phyloP scores from a whole-genome alignment of 768 basidiomycete genomes.

The Mycena amicta region DNA sequence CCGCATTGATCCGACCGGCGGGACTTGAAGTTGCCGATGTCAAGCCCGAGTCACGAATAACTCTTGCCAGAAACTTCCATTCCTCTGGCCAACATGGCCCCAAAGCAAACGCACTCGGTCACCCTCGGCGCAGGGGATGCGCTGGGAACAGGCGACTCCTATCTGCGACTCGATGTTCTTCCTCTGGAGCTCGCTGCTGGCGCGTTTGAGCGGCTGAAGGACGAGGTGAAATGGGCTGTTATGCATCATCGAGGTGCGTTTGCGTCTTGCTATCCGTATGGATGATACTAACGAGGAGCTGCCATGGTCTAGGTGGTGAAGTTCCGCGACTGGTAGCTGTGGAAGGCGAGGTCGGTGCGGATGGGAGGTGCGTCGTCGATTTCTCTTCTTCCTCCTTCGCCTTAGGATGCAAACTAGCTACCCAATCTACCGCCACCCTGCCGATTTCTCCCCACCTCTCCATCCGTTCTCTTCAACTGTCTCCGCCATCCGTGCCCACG shows the following conservation, averaged over 20 bases:
- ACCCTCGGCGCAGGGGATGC: conserved; percentile 16
- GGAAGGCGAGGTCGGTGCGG: conserved; percentile 36
- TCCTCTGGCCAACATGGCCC: neutral
- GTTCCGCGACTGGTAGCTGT: conserved; percentile 55
- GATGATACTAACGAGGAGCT: too few species aligned
- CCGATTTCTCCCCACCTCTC: conserved; percentile 75
- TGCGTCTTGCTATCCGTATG: neutral
- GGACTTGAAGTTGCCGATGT: too few species aligned
- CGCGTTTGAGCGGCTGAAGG: conserved; percentile 59
- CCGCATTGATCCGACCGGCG: too few species aligned
- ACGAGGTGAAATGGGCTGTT: conserved; percentile 70
- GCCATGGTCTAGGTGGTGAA: conserved; percentile 61
- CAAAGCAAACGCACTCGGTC: conserved; percentile 7
- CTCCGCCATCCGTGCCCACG: conserved; percentile 59
- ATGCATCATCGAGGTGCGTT: conserved; percentile 76
- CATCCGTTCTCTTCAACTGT: conserved; percentile 71
- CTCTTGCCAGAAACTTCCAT: neutral
- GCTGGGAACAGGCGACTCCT: conserved; percentile 71
- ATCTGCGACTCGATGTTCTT: conserved; percentile 59
- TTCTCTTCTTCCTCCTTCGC: conserved; percentile 1
- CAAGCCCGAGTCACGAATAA: too few species aligned
- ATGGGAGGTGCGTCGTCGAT: conserved; percentile 39
- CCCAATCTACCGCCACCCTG: conserved; percentile 82
- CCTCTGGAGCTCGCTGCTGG: conserved; percentile 54
- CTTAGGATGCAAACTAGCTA: conserved; percentile 54